phyloP scores from a whole-genome alignment of 257 asterid species.

The Cruciata laevipes region DNA sequence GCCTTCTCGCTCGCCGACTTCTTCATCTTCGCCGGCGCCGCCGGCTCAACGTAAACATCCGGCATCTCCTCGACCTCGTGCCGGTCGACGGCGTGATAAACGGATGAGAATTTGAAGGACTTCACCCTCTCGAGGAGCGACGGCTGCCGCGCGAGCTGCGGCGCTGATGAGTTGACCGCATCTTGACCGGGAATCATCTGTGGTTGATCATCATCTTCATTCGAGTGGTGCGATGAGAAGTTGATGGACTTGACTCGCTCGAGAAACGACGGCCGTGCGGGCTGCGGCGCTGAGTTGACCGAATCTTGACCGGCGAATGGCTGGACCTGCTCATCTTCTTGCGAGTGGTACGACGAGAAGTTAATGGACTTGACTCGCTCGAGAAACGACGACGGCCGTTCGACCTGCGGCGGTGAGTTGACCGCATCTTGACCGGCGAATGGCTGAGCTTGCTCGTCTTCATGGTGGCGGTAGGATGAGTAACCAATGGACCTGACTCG shows the following conservation, averaged over 20 bases:
- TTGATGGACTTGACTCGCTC: conserved; percentile 30
- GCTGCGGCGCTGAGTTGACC: conserved; percentile 9
- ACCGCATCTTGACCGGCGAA: not conserved
- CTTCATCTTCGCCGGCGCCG: conserved; percentile 23
- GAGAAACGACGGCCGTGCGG: conserved; percentile 20
- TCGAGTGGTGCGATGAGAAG: conserved; percentile 11
- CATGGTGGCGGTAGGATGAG: not conserved
- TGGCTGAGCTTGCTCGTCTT: not conserved
- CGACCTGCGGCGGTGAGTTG: conserved; percentile 16
- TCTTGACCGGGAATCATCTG: not conserved
- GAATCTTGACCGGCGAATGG: not conserved
- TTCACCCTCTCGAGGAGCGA: conserved; percentile 26
- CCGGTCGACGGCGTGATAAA: conserved; percentile 1
- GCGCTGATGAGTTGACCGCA: conserved; percentile 9
- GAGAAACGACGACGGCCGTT: conserved; percentile 17
- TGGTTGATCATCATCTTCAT: not conserved
- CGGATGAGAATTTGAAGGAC: conserved; percentile 22
- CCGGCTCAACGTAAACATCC: not conserved
- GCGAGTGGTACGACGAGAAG: conserved; percentile 12
- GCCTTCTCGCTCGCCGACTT: conserved; percentile 48
- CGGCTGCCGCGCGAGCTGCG: conserved; percentile 17
- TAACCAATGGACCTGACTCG: not conserved
- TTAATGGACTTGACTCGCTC: conserved; percentile 31
- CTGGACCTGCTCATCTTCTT: not conserved
- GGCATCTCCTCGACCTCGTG: conserved; percentile 7